Percentiles rank a stretch among this genome's conserved stretches.
These are phyloP conservation scores for Ogataea henricii DNA, from an alignment of 805 yeast genomes.

Conservation along the genomic window DNA sequence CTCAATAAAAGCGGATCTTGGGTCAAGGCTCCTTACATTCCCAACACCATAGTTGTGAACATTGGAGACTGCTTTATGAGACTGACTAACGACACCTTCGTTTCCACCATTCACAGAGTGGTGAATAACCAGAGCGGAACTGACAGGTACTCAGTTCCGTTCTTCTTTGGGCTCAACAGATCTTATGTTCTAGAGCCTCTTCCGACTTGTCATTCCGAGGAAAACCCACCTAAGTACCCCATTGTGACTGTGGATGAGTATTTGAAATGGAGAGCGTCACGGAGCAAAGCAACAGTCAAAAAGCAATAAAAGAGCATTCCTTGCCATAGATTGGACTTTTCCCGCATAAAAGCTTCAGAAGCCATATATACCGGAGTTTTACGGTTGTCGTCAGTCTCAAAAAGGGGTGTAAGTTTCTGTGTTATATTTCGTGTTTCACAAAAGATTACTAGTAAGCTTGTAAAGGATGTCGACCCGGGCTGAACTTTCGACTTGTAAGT, in stretches of 20 bases:
- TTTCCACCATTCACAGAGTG: constrained; percentile 17
- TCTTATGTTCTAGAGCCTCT: constrained; percentile 8
- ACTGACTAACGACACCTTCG: constrained; percentile 12
- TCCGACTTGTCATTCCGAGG: constrained; percentile 8
- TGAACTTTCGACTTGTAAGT: no score
- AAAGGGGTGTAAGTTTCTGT: no score
- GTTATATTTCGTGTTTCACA: no score
- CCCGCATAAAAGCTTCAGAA: no score
- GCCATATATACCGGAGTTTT: no score
- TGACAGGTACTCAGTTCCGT: constrained; percentile 15
- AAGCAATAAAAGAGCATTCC: no score
- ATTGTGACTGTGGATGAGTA: constrained; percentile 13
- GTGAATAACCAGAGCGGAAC: constrained; percentile 11
- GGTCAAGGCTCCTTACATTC: constrained; percentile 16
- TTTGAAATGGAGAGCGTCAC: background rate
- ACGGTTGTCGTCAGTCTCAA: no score
- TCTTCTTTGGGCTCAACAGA: constrained; percentile 14
- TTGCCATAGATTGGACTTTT: no score
- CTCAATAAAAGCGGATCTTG: constrained; percentile 15
- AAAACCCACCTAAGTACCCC: constrained; percentile 13
- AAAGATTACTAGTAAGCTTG: no score
- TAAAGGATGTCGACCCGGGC: no score
- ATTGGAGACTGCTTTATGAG: constrained; percentile 15
- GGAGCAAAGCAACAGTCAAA: background rate
- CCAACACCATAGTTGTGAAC: constrained; percentile 11